Evolutionary conservation across 805 yeast genomes (phyloP), one percentile per base, ranked within the genome.

Genomic region (Pichia occidentalis): DNA sequence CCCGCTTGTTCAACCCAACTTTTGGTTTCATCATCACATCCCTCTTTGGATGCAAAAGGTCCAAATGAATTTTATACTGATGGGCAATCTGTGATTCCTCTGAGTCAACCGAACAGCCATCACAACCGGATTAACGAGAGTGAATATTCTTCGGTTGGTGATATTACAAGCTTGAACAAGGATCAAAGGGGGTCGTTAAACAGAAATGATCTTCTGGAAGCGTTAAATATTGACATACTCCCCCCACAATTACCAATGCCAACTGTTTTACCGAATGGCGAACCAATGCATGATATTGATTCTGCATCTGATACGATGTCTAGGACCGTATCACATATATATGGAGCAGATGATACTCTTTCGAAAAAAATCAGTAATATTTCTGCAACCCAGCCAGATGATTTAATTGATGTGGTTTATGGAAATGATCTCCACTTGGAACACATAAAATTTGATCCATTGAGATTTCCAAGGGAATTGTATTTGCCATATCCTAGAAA

Each of bases 401-500:
- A n/a, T n/a, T n/a, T 31, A 11, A 24, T 26, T 14, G 38, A 27
- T 6, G 21, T 18, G 20, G 30, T 35, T 11, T 12, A 23, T 24
- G 14, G 13, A 23, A 19, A 18, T 11, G 37, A 39, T 20, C 11
- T 14, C 13, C 24, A 14, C n/a, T 26, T 22, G 30, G 16, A 13
- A 13, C 18, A 7, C 29, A 24, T 21, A 4, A 36, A 31, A 16
- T 33, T 47, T 32, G 29, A 48, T 36, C 51, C 59, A 4, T 21
- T 34, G 2, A 47, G 29, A 39, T 67, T 80, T 25, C 92, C 94
- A 12, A 65, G 94, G 43, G 68, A 76, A 13, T 53, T 84, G 20
- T 82, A 78, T 47, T 54, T 84, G 45, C 92, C 94, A 4, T 80
- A 78, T 59, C 56, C 77, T 3, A 75, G 80, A 1, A 54, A 62